Conservation (phyloP, 345 rosid genomes). For the Gossypium mustelinum region DNA sequence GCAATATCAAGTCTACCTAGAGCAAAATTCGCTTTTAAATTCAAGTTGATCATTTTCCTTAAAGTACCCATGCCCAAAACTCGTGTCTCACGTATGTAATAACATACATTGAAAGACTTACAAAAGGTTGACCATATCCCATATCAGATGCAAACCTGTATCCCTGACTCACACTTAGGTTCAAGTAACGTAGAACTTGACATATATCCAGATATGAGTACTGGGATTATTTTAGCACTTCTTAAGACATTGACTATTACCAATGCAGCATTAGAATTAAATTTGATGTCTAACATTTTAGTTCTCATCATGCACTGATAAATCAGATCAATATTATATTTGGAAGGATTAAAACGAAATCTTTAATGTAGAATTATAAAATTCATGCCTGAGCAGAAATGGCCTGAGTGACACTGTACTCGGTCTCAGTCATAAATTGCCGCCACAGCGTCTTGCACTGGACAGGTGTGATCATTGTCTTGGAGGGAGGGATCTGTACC, state of each 20-base stretch:
- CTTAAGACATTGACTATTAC: not conserved
- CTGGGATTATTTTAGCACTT: not conserved
- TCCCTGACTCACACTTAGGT: no score
- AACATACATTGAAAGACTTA: no score
- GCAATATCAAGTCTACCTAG: not conserved
- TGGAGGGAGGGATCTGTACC: conserved; percentile 62
- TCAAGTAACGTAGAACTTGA: no score
- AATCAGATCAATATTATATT: not conserved
- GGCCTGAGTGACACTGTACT: conserved; percentile 90
- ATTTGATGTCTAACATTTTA: not conserved
- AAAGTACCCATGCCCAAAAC: no score
- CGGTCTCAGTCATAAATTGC: conserved; percentile 93
- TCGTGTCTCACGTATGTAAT: no score
- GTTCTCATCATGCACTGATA: not conserved
- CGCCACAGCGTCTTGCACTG: conserved; percentile 98
- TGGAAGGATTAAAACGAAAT: not conserved
- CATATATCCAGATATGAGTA: no score
- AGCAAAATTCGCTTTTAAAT: not conserved
- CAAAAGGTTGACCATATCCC: no score
- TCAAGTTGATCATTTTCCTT: not conserved
- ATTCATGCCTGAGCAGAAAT: conserved; percentile 89
- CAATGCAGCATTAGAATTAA: not conserved
- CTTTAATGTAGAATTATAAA: conserved; percentile 1
- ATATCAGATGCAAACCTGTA: no score
- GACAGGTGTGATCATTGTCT: conserved; percentile 93